phyloP scores from a whole-genome alignment of 2,329 filamentous ascomycete species.

The Calonectria hawksworthii region DNA sequence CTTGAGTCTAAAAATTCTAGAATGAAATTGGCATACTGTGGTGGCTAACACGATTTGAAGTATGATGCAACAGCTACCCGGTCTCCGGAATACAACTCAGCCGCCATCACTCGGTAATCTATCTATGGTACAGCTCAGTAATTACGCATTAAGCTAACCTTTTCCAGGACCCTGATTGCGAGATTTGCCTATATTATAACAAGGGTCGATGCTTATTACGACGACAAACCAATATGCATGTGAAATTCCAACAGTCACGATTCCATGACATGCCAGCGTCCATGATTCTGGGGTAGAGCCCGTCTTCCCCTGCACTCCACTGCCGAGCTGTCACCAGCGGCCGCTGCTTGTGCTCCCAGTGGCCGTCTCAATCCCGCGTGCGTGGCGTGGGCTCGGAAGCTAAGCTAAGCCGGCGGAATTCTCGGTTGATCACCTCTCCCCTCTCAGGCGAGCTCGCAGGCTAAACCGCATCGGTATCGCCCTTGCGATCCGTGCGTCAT shows the following conservation, averaged over 20 bases:
- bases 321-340: background rate
- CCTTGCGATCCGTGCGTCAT: constrained; percentile 35
- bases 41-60: background rate
- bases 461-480: constrained; percentile 39
- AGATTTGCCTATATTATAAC: background rate
- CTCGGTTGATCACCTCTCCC: background rate
- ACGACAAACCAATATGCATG: background rate
- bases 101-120: background rate
- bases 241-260: background rate
- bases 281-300: background rate
- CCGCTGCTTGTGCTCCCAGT: too few species aligned
- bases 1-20: background rate
- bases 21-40: too few species aligned
- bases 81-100: background rate
- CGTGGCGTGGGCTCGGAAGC: background rate
- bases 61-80: background rate
- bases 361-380: background rate
- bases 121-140: background rate
- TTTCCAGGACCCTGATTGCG: constrained; percentile 38
- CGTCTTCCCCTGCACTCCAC: background rate
- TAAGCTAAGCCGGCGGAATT: background rate
- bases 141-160: background rate
- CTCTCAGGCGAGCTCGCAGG: constrained; percentile 36
- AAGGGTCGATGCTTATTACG: background rate
- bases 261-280: background rate